Evolutionary conservation across 441 rosid genomes (phyloP), one percentile per base, ranked within the genome.

Genomic region (Populus hybrid): DNA sequence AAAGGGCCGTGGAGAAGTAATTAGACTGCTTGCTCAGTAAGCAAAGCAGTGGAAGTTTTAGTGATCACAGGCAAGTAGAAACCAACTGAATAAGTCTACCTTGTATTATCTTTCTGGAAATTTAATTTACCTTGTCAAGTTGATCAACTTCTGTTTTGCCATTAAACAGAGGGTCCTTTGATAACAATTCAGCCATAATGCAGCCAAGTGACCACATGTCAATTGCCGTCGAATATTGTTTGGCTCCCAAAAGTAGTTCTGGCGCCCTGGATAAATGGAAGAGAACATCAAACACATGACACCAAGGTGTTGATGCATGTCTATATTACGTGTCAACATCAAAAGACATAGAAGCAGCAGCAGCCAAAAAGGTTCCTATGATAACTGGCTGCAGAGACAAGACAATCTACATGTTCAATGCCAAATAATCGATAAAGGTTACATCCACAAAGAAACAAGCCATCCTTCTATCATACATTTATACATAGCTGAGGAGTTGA

Each of bases 191-290:
- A 69, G 98, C 98, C 99, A 96, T 96, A 42, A 96, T 96, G 85
- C 99, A 96, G 64, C 99, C 99, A 73, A 96, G 83, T 31, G 99
- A 96, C 99, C 99, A 96, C 98, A 96, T 96, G 88, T 96, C 99
- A 86, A 96, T 92, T 64, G 99, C 95, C 28, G 98, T 96, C 73
- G 99, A 96, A 88, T 96, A 96, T 77, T 90, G 97, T 84, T 89
- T 93, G 45, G 90, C 88, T 84, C 99, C 99, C 85, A 96, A 83
- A 61, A 96, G 96, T 82, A 96, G 98, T 82, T 96, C 99, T 77
- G 99, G 99, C 68, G 99, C 99, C 90, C 99, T 96, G 90, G 73
- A 82, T 68, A 75, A 78, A 80, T 64, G 45, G 2, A 64, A 23
- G 28, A 36, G 36, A 24, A 26, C 73, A 53, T 59, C 59, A 74